Evolutionary conservation across 306 rosid species (phyloP).

Genomic region (Gleditsia sinensis): DNA sequence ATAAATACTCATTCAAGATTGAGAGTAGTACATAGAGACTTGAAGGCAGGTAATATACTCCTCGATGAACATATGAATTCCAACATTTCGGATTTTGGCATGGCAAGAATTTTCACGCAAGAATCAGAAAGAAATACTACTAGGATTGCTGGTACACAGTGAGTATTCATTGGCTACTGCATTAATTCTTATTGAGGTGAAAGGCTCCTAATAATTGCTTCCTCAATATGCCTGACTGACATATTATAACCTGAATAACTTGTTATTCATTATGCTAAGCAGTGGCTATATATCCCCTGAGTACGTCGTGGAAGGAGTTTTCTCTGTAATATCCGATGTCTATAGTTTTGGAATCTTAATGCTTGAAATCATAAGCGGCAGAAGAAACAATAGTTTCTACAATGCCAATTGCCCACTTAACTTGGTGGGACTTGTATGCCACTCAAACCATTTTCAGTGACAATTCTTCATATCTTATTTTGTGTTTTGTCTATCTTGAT

Average conservation of each 20-base stretch:
- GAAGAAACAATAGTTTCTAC: conserved; percentile 31
- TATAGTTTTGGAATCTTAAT: conserved; percentile 28
- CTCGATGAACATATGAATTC: conserved; percentile 31
- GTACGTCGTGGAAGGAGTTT: conserved; percentile 11
- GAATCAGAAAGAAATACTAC: conserved; percentile 18
- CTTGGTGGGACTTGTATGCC: conserved; percentile 30
- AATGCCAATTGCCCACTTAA: background rate
- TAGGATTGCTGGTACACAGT: conserved; percentile 32
- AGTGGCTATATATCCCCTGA: conserved; percentile 24
- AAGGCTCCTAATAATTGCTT: background rate
- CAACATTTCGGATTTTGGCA: conserved; percentile 35
- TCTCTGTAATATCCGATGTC: conserved; percentile 21
- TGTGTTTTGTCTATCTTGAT: background rate
- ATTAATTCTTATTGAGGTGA: background rate
- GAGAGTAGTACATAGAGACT: conserved; percentile 25
- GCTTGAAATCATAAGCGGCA: conserved; percentile 33
- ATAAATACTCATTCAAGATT: conserved; percentile 34
- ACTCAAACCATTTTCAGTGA: background rate
- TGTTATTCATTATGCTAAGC: background rate
- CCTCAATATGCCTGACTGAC: background rate
- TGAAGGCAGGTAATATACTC: conserved; percentile 35
- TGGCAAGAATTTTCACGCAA: conserved; percentile 18
- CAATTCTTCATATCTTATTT: background rate
- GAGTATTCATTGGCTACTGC: background rate
- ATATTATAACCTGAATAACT: background rate